These are phyloP conservation scores for Backusella sp. DNA, from an alignment of 192 early-diverging fungal genomes.

Conservation along the genomic window DNA sequence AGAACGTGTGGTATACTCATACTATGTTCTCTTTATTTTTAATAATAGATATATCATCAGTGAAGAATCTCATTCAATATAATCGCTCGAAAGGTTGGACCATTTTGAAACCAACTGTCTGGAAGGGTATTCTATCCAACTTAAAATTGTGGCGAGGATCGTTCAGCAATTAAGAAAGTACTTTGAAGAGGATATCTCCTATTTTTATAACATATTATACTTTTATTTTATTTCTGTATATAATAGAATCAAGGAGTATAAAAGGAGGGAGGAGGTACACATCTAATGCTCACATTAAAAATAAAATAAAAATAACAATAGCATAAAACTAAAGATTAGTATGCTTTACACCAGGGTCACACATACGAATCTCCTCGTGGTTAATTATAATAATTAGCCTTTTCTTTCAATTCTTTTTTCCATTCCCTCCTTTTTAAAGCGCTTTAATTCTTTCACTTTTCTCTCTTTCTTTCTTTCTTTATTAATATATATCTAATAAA, in stretches of 20 bases:
- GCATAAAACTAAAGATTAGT: slow-evolving; percentile 1
- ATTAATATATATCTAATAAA: not conserved
- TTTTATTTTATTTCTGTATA: slow-evolving; percentile 6
- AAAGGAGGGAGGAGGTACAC: not conserved
- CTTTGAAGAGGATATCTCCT: not conserved
- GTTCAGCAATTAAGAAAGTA: slow-evolving; percentile 18
- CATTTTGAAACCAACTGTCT: slow-evolving; percentile 30
- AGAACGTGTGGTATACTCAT: not conserved
- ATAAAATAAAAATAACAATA: not conserved
- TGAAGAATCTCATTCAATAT: slow-evolving; percentile 8
- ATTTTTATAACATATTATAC: not conserved
- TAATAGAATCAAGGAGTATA: slow-evolving; percentile 4
- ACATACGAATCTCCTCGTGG: not conserved
- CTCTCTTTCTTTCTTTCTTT: not conserved
- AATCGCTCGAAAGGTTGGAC: slow-evolving; percentile 29
- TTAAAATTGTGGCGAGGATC: slow-evolving; percentile 30
- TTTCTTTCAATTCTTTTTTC: not conserved
- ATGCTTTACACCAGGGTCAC: not conserved
- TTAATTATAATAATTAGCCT: not conserved
- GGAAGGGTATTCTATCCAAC: slow-evolving; percentile 29
- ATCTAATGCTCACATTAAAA: not conserved
- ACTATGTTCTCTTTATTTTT: too few species aligned
- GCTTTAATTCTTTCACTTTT: not conserved
- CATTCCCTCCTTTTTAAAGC: not conserved
- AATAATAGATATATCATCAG: slow-evolving; percentile 23